phyloP scores from a whole-genome alignment of 2,329 filamentous ascomycete genomes.

The Verticillium nubilum region DNA sequence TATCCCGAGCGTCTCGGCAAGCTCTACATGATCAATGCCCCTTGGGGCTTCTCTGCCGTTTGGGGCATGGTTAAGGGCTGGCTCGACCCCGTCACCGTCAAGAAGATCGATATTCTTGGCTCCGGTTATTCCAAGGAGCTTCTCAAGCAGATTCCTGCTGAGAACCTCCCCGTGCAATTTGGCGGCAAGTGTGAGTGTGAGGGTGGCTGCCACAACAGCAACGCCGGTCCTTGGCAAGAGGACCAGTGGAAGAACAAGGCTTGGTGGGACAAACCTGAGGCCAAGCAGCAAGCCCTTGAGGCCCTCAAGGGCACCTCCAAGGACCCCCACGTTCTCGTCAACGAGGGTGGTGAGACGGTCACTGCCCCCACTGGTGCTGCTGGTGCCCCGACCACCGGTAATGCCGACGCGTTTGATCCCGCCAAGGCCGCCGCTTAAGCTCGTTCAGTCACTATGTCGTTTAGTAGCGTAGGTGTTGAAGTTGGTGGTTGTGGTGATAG shows the following conservation, averaged over 20 bases:
- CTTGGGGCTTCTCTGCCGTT: slow-evolving; percentile 86
- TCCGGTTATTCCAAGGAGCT: slow-evolving; percentile 77
- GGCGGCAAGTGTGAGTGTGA: slow-evolving; percentile 78
- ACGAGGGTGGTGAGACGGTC: slow-evolving; percentile 29
- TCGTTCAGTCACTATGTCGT: slow-evolving; percentile 6
- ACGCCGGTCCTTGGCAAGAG: slow-evolving; percentile 86
- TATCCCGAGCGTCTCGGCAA: slow-evolving; percentile 96
- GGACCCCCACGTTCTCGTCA: slow-evolving; percentile 24
- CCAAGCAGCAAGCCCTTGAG: slow-evolving; percentile 24
- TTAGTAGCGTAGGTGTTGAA: slow-evolving; percentile 5
- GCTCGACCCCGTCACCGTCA: slow-evolving; percentile 92
- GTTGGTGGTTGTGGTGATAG: not conserved
- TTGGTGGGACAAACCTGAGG: slow-evolving; percentile 54
- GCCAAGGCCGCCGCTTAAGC: slow-evolving; percentile 26
- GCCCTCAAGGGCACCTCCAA: slow-evolving; percentile 1
- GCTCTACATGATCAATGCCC: slow-evolving; percentile 96
- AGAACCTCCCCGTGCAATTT: slow-evolving; percentile 84
- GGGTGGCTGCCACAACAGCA: slow-evolving; percentile 80
- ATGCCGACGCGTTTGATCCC: slow-evolving; percentile 26
- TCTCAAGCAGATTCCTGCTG: slow-evolving; percentile 74
- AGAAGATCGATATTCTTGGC: slow-evolving; percentile 92
- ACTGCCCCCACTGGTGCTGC: not conserved
- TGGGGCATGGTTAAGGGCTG: slow-evolving; percentile 88
- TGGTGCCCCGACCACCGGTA: slow-evolving; percentile 9
- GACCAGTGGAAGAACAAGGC: slow-evolving; percentile 55